phyloP scores from a whole-genome alignment of 352 stramenopile species.

The Phytophthora brassicae region DNA sequence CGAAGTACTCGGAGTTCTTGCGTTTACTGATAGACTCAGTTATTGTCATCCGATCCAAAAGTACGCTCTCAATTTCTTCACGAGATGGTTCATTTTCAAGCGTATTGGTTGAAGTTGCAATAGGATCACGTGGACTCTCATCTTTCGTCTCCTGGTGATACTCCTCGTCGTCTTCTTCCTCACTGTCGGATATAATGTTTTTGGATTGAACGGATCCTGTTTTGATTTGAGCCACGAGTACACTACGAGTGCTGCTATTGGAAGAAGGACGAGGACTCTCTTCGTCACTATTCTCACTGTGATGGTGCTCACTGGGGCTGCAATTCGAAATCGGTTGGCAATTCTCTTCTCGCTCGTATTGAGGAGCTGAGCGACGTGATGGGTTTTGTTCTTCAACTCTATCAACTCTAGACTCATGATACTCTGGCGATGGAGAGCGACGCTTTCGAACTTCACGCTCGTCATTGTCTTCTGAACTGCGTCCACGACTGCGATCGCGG shows the following conservation, averaged over 20 bases:
- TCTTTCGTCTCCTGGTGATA: slow-evolving; percentile 32
- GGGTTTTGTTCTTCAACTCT: slow-evolving; percentile 6
- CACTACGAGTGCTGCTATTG: slow-evolving; percentile 31
- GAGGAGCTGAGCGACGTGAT: slow-evolving; percentile 8
- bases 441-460: slow-evolving; percentile 13
- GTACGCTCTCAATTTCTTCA: slow-evolving; percentile 5
- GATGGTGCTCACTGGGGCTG: slow-evolving; percentile 10
- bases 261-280: slow-evolving; percentile 29
- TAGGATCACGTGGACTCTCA: slow-evolving; percentile 41
- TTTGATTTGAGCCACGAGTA: slow-evolving; percentile 70
- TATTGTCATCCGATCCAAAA: not conserved
- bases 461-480: slow-evolving; percentile 8
- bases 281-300: slow-evolving; percentile 34
- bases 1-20: slow-evolving; percentile 55
- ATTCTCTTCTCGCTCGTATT: slow-evolving; percentile 7
- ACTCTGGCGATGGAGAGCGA: slow-evolving; percentile 16
- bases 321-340: not conserved
- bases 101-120: slow-evolving; percentile 12
- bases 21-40: slow-evolving; percentile 7
- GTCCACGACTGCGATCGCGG: slow-evolving; percentile 6
- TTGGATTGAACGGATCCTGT: slow-evolving; percentile 28
- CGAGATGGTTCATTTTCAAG: slow-evolving; percentile 18
- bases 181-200: slow-evolving; percentile 34
- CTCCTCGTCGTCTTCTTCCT: slow-evolving; percentile 36
- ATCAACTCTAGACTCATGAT: slow-evolving; percentile 7